Percentiles rank a stretch among this genome's conserved stretches.
Evolutionary conservation across 495 filamentous ascomycete genomes (phyloP).

Genomic region (Neurospora sublineolata): DNA sequence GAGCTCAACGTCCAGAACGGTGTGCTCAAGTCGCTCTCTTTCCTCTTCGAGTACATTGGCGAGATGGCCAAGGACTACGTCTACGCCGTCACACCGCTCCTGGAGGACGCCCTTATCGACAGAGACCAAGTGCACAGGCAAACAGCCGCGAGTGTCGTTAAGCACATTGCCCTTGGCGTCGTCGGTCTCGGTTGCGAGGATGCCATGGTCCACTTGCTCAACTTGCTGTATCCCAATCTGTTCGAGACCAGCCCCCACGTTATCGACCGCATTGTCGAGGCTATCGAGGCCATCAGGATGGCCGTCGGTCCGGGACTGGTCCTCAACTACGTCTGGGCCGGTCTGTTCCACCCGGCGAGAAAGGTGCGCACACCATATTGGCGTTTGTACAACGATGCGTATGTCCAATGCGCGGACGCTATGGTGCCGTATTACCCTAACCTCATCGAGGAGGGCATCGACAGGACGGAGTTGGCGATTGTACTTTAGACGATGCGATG

Average conservation of each 20-base stretch:
- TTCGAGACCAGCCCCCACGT: conserved; percentile 98
- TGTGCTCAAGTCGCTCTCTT: conserved; percentile 91
- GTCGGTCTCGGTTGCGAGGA: conserved; percentile 97
- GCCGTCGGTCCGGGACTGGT: conserved; percentile 82
- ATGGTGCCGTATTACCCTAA: conserved; percentile 94
- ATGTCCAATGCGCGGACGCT: conserved; percentile 83
- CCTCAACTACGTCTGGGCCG: conserved; percentile 97
- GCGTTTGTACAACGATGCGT: conserved; percentile 94
- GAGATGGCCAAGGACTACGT: conserved; percentile 99
- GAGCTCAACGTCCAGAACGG: conserved; percentile 99
- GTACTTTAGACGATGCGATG: conserved; percentile 46
- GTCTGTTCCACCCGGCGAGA: conserved; percentile 89
- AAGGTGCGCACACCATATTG: conserved; percentile 91
- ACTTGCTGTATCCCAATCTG: conserved; percentile 90
- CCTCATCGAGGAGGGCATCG: conserved; percentile 62
- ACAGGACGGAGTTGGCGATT: conserved; percentile 70
- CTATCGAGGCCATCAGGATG: conserved; percentile 92
- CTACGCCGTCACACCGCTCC: conserved; percentile 92
- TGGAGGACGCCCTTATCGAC: conserved; percentile 96
- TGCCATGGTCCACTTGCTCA: conserved; percentile 94
- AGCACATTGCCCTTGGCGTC: conserved; percentile 91
- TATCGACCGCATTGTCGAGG: conserved; percentile 93
- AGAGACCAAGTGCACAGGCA: conserved; percentile 97
- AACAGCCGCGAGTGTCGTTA: conserved; percentile 90
- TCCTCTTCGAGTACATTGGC: conserved; percentile 98